Evolutionary conservation across 805 yeast species (phyloP).

Genomic region (Clavispora carvajalis): DNA sequence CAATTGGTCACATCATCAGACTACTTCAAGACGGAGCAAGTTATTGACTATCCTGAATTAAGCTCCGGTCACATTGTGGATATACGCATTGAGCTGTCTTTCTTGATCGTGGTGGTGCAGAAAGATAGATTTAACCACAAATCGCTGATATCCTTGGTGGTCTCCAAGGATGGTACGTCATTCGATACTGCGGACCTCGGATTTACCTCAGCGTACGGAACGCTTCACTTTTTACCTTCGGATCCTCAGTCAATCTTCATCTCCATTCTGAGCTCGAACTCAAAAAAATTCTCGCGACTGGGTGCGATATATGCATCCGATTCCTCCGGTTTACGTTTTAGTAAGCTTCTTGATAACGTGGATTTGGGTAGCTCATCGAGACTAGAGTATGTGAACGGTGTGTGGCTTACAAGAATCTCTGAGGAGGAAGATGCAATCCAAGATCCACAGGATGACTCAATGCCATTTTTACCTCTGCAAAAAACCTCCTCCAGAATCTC

Average conservation of each 20-base stretch:
- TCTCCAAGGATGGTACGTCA: conserved; percentile 42
- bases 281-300: not conserved
- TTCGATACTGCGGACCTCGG: conserved; percentile 39
- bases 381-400: conserved; percentile 54
- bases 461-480: not conserved
- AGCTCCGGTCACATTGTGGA: conserved; percentile 29
- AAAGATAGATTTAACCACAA: conserved; percentile 37
- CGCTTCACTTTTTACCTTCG: conserved; percentile 34
- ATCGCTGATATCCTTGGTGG: conserved; percentile 36
- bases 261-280: conserved; percentile 19
- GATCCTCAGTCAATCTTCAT: conserved; percentile 32
- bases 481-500: conserved; percentile 36
- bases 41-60: conserved; percentile 20
- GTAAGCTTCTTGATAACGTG: conserved; percentile 38
- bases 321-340: conserved; percentile 52
- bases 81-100: conserved; percentile 35
- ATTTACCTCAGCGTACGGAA: conserved; percentile 31
- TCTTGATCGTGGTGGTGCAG: conserved; percentile 35
- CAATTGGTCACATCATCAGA: conserved; percentile 38
- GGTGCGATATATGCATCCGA: conserved; percentile 44
- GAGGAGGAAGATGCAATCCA: conserved; percentile 4
- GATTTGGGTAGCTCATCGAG: conserved; percentile 40
- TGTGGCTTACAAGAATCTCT: conserved; percentile 47
- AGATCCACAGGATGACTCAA: conserved; percentile 22
- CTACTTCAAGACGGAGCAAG: conserved; percentile 31